phyloP scores from a whole-genome alignment of 192 early-diverging fungal genomes.

The Dispira simplex region DNA sequence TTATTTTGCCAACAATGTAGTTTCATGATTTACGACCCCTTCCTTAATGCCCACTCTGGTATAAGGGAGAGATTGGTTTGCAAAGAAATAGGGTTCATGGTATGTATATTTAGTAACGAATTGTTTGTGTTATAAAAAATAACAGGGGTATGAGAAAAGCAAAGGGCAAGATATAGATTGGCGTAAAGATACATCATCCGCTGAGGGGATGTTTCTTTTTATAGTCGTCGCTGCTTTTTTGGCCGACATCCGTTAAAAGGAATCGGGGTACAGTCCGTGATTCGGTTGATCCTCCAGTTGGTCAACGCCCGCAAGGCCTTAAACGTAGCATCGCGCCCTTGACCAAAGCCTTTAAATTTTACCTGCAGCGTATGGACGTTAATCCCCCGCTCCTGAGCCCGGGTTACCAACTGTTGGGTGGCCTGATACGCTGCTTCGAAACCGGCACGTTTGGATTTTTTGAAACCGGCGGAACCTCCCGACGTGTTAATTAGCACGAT shows the following conservation, averaged over 20 bases:
- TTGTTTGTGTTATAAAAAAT: too few species aligned
- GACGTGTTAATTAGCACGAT: slow-evolving; percentile 53
- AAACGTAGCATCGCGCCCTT: slow-evolving; percentile 81
- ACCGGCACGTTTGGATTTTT: slow-evolving; percentile 74
- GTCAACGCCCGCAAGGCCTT: slow-evolving; percentile 63
- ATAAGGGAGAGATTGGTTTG: too few species aligned
- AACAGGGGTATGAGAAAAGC: too few species aligned
- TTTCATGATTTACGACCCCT: too few species aligned
- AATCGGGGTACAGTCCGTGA: slow-evolving; percentile 83
- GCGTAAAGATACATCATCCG: too few species aligned
- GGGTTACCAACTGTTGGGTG: slow-evolving; percentile 49
- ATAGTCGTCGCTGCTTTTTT: slow-evolving; percentile 75
- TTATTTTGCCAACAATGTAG: too few species aligned
- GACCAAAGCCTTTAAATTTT: slow-evolving; percentile 78
- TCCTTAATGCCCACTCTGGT: too few species aligned
- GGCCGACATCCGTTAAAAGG: slow-evolving; percentile 86
- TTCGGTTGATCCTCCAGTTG: slow-evolving; percentile 52
- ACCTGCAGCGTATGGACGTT: slow-evolving; percentile 51
- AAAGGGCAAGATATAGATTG: too few species aligned
- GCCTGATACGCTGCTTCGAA: slow-evolving; percentile 89
- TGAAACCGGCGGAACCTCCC: slow-evolving; percentile 72
- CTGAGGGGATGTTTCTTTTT: slow-evolving; percentile 10
- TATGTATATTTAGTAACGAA: too few species aligned
- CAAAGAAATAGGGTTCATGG: too few species aligned
- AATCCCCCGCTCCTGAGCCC: slow-evolving; percentile 48